Evolutionary conservation across 345 rosid genomes (phyloP), one percentile per base, ranked within the genome.

Genomic region (Arabidopsis suecica): DNA sequence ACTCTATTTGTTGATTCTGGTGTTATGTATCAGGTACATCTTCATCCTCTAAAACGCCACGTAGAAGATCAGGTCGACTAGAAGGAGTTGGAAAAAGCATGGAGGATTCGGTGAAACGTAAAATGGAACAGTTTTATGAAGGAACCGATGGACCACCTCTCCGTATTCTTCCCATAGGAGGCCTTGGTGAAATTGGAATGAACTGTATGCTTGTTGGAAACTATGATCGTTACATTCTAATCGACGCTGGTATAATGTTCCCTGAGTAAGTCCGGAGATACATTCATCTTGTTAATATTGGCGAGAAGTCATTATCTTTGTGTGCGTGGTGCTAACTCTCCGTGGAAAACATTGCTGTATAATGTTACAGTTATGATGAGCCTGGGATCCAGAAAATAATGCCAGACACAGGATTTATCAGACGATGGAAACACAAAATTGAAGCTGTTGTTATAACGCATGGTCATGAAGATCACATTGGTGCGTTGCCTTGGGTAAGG

Each of bases 401-500:
- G 73, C 99, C 99, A 9, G 99, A 95, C 75, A 95, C 99, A 37
- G 86, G 96, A 69, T 95, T 95, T 85, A 95, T 95, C 72, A 89
- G 83, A 84, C 84, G 87, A 83, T 95, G 99, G 97, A 87, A 84
- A 68, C 97, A 95, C 73, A 95, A 92, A 80, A 95, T 95, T 74
- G 99, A 95, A 85, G 99, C 96, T 68, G 91, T 95, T 82, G 77
- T 95, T 71, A 95, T 95, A 77, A 95, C 99, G 28, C 99, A 95
- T 62, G 99, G 99, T 71, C 99, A 95, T 33, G 99, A 95, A 84
- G 99, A 95, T 87, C 99, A 95, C 97, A 95, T 95, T 78, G 99
- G 99, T 86, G 97, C 99, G 56, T 90, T 95, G 96, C 97, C 99
- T 75, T 95, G 99, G 99, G 99, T 95, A 95, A 88, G 75, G 84